Conservation (phyloP, 2,329 filamentous ascomycete species). For the Chrysoporthe cubensis region DNA sequence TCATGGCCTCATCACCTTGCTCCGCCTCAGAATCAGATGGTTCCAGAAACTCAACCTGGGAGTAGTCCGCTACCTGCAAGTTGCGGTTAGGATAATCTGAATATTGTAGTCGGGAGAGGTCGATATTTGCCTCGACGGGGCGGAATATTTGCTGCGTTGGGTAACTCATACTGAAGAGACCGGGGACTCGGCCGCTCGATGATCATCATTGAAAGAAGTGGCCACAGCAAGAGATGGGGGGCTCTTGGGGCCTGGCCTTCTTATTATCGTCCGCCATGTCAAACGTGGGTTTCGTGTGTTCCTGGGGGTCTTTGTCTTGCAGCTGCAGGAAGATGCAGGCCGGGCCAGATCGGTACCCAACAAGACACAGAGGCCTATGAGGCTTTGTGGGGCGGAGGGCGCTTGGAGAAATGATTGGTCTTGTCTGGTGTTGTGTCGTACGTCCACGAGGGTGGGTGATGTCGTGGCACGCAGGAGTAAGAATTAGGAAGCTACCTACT, state of each 20-base stretch:
- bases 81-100: conserved; percentile 45
- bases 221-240: conserved; percentile 33
- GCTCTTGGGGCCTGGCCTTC: conserved; percentile 38
- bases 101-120: conserved; percentile 44
- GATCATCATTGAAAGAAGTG: conserved; percentile 36
- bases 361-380: conserved; percentile 13
- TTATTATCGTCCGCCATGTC: conserved; percentile 37
- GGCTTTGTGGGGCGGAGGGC: conserved; percentile 24
- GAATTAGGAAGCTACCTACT: conserved; percentile 25
- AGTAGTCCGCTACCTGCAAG: conserved; percentile 46
- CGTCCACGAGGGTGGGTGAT: conserved; percentile 27
- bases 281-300: conserved; percentile 18
- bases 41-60: conserved; percentile 46
- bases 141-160: conserved; percentile 42
- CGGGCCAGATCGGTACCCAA: conserved; percentile 28
- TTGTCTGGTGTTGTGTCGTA: conserved; percentile 24
- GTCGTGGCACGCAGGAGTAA: conserved; percentile 28
- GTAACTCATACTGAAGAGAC: conserved; percentile 48
- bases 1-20: conserved; percentile 33
- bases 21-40: conserved; percentile 47
- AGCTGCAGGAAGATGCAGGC: conserved; percentile 31
- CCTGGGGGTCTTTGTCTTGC: conserved; percentile 25
- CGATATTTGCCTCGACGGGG: conserved; percentile 45
- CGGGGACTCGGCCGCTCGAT: conserved; percentile 33
- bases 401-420: conserved; percentile 22